Evolutionary conservation across 495 filamentous ascomycete species (phyloP), one percentile per base, ranked within the genome.

Genomic region (Copromyces sp.): DNA sequence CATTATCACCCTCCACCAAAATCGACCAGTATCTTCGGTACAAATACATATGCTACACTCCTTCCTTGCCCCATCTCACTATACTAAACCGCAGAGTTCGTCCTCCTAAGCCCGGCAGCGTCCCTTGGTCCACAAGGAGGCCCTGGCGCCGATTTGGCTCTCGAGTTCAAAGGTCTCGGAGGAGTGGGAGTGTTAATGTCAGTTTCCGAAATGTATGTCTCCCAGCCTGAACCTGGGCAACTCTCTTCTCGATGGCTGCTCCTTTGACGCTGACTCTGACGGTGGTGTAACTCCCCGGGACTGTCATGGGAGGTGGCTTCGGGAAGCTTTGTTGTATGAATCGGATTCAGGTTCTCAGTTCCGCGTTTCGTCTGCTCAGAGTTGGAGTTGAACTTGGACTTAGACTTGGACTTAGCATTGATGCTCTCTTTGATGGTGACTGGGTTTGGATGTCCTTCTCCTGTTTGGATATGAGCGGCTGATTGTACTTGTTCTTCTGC

Each of bases 121-220:
- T 24, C 24, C 24, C 24, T 24, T 24, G 24, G 24, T 24, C 24
- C 24, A 24, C 0, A 24, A 24, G 1, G 24, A 1, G 24, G 24
- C 24, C 24, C 24, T 24, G 47, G 53, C 3, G 35, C 29, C 1
- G 53, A 65, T 37, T 65, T 65, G 14, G 53, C 53, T 35, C 53
- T 65, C 7, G 14, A 9, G 37, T 32, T 65, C 53, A 35, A 16
- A 65, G 53, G 53, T 12, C 53, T 35, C 3, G 32, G 53, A 35
- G 53, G 53, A 16, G 53, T 65, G 32, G 29, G 53, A 17, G 53
- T 65, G 14, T 35, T 29, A 35, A 35, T 35, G 14, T 35, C 53
- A 35, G 53, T 65, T 8, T 71, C 70, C 16, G 70, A 44, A 1
- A 68, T 29, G 35, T 71, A 71, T 17, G 70, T 71, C 59, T 71